Evolutionary conservation across 495 filamentous ascomycete genomes (phyloP), one percentile per base, ranked within the genome.

Genomic region (Thozetella sp.): DNA sequence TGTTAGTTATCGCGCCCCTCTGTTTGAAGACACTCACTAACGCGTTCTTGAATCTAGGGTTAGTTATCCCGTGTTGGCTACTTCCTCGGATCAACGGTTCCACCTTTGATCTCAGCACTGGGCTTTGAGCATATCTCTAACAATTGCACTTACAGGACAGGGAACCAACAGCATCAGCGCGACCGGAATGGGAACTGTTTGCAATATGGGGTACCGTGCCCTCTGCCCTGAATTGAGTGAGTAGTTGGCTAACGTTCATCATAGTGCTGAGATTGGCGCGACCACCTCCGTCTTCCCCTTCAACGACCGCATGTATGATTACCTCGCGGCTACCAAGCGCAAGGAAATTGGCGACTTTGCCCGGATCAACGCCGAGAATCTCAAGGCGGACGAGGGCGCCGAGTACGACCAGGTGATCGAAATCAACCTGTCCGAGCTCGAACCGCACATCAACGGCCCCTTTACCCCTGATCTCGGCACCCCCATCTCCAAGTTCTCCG

Each of bases 401-500:
- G 87, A 98, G 80, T 99, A 97, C 77, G 95, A 99, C 74, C 88
- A 99, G 80, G 78, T 97, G 63, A 87, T 99, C 66, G 94, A 97
- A 81, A 88, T 99, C 79, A 93, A 99, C 82, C 86, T 99, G 37
- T 88, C 83, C 54, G 90, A 95, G 77, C 89, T 99, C 50, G 95
- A 99, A 84, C 95, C 95, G 37, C 92, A 99, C 77, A 92, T 99
- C 82, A 99, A 99, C 82, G 95, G 95, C 66, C 95, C 95, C 56
- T 99, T 99, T 87, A 99, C 95, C n/a, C 95, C 95, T 60, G 95
- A 99, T 88, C 88, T 99, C 76, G 93, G 93, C 50, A 98, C 95
- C 45, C 95, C 95, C 20, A 93, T 99, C 79, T 96, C 93, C 76
- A 90, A 97, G 82, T 98, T 97, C 80, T 92, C 92, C 76, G 88